Evolutionary conservation across 768 basidiomycete genomes (phyloP), one percentile per base, ranked within the genome.

Genomic region (Lactarius trivialis): DNA sequence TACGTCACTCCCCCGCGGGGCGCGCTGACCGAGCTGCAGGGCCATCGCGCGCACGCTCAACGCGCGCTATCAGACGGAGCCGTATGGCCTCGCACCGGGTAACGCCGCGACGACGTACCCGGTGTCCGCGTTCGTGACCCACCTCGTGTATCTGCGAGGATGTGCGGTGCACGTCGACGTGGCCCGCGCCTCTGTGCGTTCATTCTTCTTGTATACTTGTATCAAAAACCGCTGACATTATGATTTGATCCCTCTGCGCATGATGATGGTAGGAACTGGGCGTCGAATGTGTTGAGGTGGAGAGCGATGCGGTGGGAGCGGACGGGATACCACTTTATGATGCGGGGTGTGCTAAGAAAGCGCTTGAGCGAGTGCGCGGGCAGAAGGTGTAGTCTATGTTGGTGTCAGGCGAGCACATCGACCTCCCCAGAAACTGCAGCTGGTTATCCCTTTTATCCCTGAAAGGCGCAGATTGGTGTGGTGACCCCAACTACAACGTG

Each of bases 101-200:
- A 79, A 80, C 69, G 79, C 78, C 12, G 78, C 75, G 52, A 85
- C 84, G 4, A 81, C 78, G 21, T 91, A 89, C 68, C 90, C 90
- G 6, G 73, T 84, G 6, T 88, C 88, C 19, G 87, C 89, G 1
- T 91, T 93, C 70, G 77, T 97, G 63, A 93, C 91, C 6, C 92
- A 96, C 73, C 72, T 97, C 30, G 82, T 94, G 4, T 88, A 89
- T 73, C 78, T 94, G 11, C 80, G 83, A 68, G 85, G 81, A 2
- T 81, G 85, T 4, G 69, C 70, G 9, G 81, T 97, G 9, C 65
- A 73, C 0, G 83, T 96, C 26, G 86, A 96, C 70, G 76, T 78
- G 41, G 71, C 72, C 51, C 73, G 72, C 11, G 81, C 94, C 52
- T 81, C 80, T 48, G 93, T 92, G 68, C 70, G 85, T 72, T 48